Evolutionary conservation across 352 stramenopile genomes (phyloP), one percentile per base, ranked within the genome.

Genomic region (Achlya hypogyna): DNA sequence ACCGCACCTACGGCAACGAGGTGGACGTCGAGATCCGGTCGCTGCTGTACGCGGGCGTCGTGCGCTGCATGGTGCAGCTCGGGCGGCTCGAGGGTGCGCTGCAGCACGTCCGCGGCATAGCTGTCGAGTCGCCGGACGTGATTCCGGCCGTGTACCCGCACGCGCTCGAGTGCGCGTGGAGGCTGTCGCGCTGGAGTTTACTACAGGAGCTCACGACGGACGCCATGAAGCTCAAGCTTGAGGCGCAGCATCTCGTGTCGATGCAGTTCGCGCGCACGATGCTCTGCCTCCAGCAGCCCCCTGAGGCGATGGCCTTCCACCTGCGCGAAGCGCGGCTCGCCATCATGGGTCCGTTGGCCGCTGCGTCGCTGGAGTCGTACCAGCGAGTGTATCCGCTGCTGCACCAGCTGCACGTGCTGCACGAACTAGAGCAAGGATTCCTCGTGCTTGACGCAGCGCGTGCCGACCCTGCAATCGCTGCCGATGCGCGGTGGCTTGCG

Each of bases 61-160:
- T 95, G 52, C 71, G 81, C 10, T 93, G 86, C 51, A 63, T 93
- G n/a, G 91, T 93, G 31, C 84, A 93, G 65, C 73, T 95, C 1
- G 86, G 86, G 20, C 79, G 84, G 16, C 75, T 93, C 9, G 86
- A 93, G 72, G 93, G 81, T 65, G 86, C 85, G 12, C 71, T 95
- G 22, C 84, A 93, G 62, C 82, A 94, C 70, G 93, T 94, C 34
- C 89, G 93, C 47, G 86, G 86, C 20, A 93, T 95, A 45, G 78
- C 87, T 5, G 89, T 79, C 10, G 76, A 87, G 71, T 84, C 93
- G 43, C 83, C 85, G 1, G 74, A 89, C 31, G 86, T 86, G 51
- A 87, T 90, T 40, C 79, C 74, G n/a, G 86, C 81, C 1, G 73
- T 93, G 35, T 93, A 93, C 66, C 84, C 84, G 12, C 87, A 82